These are phyloP conservation scores for Aspergillus ochraceoroseus DNA, from an alignment of 2,329 filamentous ascomycete genomes.

Conservation along the genomic window DNA sequence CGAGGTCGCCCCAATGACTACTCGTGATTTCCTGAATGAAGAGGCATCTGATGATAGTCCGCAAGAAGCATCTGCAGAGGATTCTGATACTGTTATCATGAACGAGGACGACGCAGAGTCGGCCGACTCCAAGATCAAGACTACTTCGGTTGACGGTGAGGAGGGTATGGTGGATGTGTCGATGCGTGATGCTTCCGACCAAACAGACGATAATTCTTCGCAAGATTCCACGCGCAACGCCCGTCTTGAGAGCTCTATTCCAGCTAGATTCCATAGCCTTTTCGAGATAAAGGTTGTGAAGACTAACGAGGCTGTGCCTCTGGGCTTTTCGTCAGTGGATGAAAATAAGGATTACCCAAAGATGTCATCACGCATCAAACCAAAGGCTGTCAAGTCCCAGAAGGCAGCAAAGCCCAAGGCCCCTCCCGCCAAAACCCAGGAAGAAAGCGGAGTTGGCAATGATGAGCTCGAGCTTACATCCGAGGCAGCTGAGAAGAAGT, in stretches of 20 bases:
- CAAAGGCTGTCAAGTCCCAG: constrained; percentile 13
- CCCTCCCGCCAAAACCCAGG: too few species aligned
- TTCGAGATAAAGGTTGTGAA: constrained; percentile 70
- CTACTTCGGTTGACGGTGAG: constrained; percentile 77
- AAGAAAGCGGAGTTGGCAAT: too few species aligned
- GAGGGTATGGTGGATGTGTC: constrained; percentile 87
- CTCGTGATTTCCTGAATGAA: constrained; percentile 58
- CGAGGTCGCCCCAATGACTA: constrained; percentile 71
- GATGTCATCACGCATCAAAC: constrained; percentile 46
- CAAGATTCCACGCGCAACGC: constrained; percentile 19
- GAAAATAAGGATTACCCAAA: constrained; percentile 56
- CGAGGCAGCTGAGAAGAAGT: background rate
- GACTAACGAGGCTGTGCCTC: constrained; percentile 58
- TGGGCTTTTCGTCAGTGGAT: constrained; percentile 62
- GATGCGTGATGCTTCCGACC: constrained; percentile 61
- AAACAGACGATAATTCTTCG: constrained; percentile 16
- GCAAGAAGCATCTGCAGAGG: constrained; percentile 50
- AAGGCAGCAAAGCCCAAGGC: background rate
- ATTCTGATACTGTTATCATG: constrained; percentile 65
- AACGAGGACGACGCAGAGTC: constrained; percentile 59
- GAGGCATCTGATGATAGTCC: constrained; percentile 45
- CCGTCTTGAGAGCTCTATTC: constrained; percentile 54
- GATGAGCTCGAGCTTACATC: too few species aligned
- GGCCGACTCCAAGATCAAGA: constrained; percentile 65
- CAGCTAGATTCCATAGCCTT: constrained; percentile 60